These are phyloP conservation scores for sweet orange (Citrus sinensis) DNA, from an alignment of 345 rosid genomes.

Conservation along the genomic window DNA sequence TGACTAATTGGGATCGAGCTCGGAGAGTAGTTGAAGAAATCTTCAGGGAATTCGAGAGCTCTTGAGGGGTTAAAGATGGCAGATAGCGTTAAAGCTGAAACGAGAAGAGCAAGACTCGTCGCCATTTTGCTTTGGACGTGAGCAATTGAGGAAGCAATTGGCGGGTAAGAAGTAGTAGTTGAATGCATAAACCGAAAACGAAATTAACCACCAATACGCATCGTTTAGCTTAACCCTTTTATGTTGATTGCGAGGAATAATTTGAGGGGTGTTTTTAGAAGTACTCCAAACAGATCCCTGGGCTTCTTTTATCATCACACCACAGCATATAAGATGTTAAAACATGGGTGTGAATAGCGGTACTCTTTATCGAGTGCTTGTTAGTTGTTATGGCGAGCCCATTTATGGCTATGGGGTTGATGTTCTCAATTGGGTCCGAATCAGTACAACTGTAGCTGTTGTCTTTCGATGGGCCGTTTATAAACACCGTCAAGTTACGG, in stretches of 20 bases:
- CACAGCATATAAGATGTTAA: too few species aligned
- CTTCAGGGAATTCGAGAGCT: conserved; percentile 22
- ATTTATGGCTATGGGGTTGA: too few species aligned
- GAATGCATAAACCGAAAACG: background rate
- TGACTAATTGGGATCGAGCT: conserved; percentile 12
- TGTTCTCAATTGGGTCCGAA: too few species aligned
- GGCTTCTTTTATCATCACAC: accelerated
- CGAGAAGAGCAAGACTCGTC: conserved; percentile 29
- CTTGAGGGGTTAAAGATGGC: conserved; percentile 23
- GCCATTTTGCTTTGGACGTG: conserved; percentile 19
- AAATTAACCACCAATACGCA: too few species aligned
- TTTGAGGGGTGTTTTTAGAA: too few species aligned
- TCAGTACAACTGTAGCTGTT: too few species aligned
- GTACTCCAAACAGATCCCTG: background rate
- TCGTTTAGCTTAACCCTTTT: too few species aligned
- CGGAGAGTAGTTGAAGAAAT: conserved; percentile 11
- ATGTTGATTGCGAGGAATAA: too few species aligned
- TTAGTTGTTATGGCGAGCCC: too few species aligned
- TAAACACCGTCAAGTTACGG: background rate
- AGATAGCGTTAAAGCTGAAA: conserved; percentile 30
- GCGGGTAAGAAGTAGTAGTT: conserved; percentile 25
- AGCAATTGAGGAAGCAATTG: conserved; percentile 11
- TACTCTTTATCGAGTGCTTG: accelerated
- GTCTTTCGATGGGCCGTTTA: background rate
- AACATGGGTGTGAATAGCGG: too few species aligned